Percentiles rank a stretch among this genome's conserved stretches.
phyloP scores from a whole-genome alignment of 257 asterid genomes.

The Solanum sitiens region DNA sequence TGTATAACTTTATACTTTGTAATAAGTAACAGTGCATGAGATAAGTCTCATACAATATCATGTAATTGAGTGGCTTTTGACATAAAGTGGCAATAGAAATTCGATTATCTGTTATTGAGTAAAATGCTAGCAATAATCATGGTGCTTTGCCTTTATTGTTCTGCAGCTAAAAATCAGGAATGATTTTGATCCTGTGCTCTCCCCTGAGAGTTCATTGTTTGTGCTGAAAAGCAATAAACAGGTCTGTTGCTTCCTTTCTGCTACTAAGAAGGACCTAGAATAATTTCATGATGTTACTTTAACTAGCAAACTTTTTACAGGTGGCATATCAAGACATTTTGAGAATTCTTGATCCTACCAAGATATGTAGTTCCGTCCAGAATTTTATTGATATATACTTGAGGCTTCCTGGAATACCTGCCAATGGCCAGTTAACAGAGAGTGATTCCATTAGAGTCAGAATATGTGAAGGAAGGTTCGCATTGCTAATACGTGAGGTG shows the following conservation, averaged over 20 bases:
- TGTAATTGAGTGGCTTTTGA: neutral
- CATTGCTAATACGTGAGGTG: conserved; percentile 93
- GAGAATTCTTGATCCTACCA: conserved; percentile 80
- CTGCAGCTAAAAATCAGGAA: conserved; percentile 96
- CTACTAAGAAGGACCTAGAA: neutral
- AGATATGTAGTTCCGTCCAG: conserved; percentile 94
- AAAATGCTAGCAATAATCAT: neutral
- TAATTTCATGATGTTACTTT: neutral
- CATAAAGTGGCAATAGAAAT: neutral
- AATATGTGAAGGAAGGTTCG: conserved; percentile 96
- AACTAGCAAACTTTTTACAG: conserved; percentile 24
- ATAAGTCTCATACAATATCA: neutral
- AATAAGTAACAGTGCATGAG: neutral
- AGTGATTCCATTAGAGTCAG: conserved; percentile 90
- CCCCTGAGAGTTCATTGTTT: conserved; percentile 96
- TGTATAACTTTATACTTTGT: neutral
- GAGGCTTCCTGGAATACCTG: conserved; percentile 62
- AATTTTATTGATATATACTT: conserved; percentile 81
- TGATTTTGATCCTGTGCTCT: conserved; percentile 97
- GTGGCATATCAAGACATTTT: conserved; percentile 90
- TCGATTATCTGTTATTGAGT: neutral
- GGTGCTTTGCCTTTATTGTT: neutral
- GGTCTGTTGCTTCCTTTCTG: conserved; percentile 33
- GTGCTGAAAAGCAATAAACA: conserved; percentile 85
- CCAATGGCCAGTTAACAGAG: conserved; percentile 79